Base-by-base conservation (phyloP, 2,329 filamentous ascomycete genomes). In the Aspergillus chevalieri region DNA sequence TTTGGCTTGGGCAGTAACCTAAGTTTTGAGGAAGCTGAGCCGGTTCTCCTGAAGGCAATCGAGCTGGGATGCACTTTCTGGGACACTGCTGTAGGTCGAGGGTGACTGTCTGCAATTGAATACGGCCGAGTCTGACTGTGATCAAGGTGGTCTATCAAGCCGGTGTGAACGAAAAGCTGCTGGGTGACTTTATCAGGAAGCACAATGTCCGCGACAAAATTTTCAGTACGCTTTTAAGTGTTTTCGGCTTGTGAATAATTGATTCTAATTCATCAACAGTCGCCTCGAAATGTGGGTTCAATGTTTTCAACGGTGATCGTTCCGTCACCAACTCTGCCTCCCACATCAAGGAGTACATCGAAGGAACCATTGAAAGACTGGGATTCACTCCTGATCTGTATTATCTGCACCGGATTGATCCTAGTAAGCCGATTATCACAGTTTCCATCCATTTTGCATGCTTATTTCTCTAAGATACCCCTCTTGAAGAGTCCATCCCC, bases 171-270 rank as follows among this genome's bases (percentile, higher is more conserved):
- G 76, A 78, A 48, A 76, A 74, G 58, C 66, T 78, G 0, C 60
- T 78, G 0, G 76, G 75, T 3, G 73, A 77, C 28, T 78, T 78
- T 51, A 76, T 78, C 52, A 59, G 70, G 21, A 78, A 77, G 55
- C 74, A 78, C 59, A 74, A 77, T 44, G 64, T 74, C 8, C 72
- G 76, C 1, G 74, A 77, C 48, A 76, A 77, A 53, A 36, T 78
- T n/a, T 77, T 78, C 52, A 59, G 73, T 75, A 51, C 47, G 71
- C 19, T 33, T 33, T 3, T 33, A 6, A 3, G n/a, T 33, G 43
- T 17, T 44, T 26, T 30, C 17, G 14, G n/a, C 6, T n/a, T 26
- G 19, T 30, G 24, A 6, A 44, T 9, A 3, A 10, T 10, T 24
- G 6, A 17, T 17, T 28, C 14, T 26, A 4, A 22, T 28, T 44